These are phyloP conservation scores for Fusarium mangiferae DNA, from an alignment of 2,329 filamentous ascomycete species.

Conservation along the genomic window DNA sequence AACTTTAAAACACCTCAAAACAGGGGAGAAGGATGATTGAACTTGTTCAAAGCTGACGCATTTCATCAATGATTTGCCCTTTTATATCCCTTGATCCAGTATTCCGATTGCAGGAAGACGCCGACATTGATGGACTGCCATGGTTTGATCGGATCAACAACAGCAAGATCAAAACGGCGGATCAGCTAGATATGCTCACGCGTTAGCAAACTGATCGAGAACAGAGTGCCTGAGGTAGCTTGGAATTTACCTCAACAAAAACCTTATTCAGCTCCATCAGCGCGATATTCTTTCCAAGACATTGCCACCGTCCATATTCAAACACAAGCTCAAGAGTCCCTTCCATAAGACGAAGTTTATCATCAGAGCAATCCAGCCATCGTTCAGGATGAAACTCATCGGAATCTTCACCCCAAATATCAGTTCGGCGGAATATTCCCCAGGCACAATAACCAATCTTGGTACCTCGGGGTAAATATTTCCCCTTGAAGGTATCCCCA, in stretches of 20 bases:
- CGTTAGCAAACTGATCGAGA: not conserved
- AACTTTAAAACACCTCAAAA: not conserved
- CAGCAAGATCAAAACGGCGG: not conserved
- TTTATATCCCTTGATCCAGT: not conserved
- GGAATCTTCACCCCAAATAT: not conserved
- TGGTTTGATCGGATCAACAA: not conserved
- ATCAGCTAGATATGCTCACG: not conserved
- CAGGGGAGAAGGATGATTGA: too few relatives aligned
- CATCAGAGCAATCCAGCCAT: not conserved
- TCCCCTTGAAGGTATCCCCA: not conserved
- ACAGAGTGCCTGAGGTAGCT: fast-evolving
- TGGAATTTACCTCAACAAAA: not conserved
- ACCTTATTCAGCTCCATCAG: not conserved
- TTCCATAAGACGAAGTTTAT: not conserved
- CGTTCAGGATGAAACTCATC: not conserved
- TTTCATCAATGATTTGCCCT: fast-evolving
- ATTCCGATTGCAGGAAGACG: not conserved
- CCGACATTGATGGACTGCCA: not conserved
- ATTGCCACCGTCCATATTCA: not conserved
- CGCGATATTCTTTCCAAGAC: not conserved
- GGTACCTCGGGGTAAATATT: not conserved
- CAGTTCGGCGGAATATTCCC: not conserved
- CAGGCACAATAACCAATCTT: not conserved
- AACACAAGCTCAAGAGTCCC: not conserved
- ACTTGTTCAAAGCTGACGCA: not conserved